A percentile compares a stretch with the other conserved stretches of the same genome.
These are phyloP conservation scores for Ogataea dorogensis DNA, from an alignment of 805 yeast species.

Conservation along the genomic window DNA sequence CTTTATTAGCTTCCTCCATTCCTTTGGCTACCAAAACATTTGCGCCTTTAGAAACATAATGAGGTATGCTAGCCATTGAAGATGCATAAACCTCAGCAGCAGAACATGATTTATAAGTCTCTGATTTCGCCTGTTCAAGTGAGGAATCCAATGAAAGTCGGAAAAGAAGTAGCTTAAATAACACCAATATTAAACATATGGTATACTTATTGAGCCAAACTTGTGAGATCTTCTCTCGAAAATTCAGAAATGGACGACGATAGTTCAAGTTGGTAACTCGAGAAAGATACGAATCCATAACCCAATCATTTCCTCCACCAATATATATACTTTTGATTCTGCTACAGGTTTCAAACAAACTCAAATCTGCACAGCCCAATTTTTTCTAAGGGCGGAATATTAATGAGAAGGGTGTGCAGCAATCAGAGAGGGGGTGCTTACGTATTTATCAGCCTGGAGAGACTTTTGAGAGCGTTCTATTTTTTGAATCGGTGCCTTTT, in stretches of 20 bases:
- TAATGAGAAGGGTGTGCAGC: too few species aligned
- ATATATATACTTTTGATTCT: slow-evolving; percentile 5
- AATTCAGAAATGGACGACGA: slow-evolving; percentile 42
- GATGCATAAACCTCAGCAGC: slow-evolving; percentile 41
- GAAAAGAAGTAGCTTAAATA: slow-evolving; percentile 62
- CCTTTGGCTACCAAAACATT: slow-evolving; percentile 49
- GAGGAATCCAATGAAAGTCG: slow-evolving; percentile 43
- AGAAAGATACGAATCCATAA: slow-evolving; percentile 7
- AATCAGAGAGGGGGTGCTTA: too few species aligned
- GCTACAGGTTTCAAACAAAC: slow-evolving; percentile 10
- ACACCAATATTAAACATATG: slow-evolving; percentile 50
- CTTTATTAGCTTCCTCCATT: slow-evolving; percentile 48
- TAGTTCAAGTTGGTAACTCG: slow-evolving; percentile 14
- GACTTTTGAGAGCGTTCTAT: too few species aligned
- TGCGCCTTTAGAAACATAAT: slow-evolving; percentile 52
- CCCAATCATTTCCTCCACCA: neutral
- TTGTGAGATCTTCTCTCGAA: slow-evolving; percentile 59
- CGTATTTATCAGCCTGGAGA: too few species aligned
- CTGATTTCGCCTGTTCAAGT: slow-evolving; percentile 38
- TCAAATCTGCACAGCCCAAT: slow-evolving; percentile 13
- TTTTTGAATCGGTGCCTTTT: too few species aligned
- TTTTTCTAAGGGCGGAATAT: too few species aligned
- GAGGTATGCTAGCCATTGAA: slow-evolving; percentile 47
- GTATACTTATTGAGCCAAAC: slow-evolving; percentile 67
- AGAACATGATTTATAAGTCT: slow-evolving; percentile 45